Evolutionary conservation across 208 protist species (phyloP).

Genomic region (Borovskyia barvae): DNA sequence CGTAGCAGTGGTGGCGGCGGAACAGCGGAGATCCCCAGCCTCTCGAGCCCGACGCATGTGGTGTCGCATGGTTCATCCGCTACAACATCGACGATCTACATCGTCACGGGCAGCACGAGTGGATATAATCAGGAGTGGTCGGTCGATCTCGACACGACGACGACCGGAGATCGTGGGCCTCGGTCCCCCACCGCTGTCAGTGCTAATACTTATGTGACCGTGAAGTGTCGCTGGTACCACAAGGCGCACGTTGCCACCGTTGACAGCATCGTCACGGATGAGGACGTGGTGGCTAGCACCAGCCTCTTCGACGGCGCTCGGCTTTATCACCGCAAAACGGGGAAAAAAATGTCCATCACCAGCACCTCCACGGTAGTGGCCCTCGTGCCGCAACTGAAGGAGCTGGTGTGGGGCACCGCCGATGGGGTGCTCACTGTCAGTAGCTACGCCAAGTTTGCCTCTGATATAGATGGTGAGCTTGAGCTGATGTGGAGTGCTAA

Average conservation of each 20-base stretch:
- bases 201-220: background rate
- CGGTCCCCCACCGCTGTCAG: background rate
- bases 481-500: slow-evolving; percentile 17
- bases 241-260: slow-evolving; percentile 60
- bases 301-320: slow-evolving; percentile 59
- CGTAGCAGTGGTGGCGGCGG: background rate
- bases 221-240: slow-evolving; percentile 44
- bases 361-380: slow-evolving; percentile 22
- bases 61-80: background rate
- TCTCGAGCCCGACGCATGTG: background rate
- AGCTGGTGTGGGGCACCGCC: slow-evolving; percentile 52
- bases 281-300: slow-evolving; percentile 51
- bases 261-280: slow-evolving; percentile 52
- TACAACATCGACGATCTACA: background rate
- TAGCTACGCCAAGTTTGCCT: slow-evolving; percentile 62
- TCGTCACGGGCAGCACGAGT: slow-evolving; percentile 54
- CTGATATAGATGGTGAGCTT: slow-evolving; percentile 20
- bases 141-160: slow-evolving; percentile 10
- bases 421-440: slow-evolving; percentile 50
- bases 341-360: slow-evolving; percentile 27
- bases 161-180: background rate
- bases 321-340: slow-evolving; percentile 35
- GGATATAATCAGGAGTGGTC: slow-evolving; percentile 59
- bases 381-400: slow-evolving; percentile 54
- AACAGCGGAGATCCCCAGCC: background rate